phyloP scores from a whole-genome alignment of 371 early-diverging fungal species.

The Lichtheimia ornata region DNA sequence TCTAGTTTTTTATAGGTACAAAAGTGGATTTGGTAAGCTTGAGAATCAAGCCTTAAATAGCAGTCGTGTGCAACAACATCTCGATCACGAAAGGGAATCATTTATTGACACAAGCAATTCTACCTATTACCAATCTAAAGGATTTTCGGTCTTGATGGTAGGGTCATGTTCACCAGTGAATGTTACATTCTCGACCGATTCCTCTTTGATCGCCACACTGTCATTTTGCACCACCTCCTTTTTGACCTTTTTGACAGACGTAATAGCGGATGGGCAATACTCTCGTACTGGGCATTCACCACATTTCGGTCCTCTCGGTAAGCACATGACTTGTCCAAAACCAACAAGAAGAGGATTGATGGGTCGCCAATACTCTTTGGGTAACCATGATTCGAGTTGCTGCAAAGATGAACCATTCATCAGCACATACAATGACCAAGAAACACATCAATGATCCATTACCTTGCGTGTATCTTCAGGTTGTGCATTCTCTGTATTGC shows the following conservation, averaged over 20 bases:
- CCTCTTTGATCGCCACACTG: conserved; percentile 7
- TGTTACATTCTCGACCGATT: background rate
- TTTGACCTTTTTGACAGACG: conserved; percentile 16
- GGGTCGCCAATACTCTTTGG: conserved; percentile 83
- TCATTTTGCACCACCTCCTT: conserved; percentile 1
- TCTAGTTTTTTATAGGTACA: too few relatives aligned
- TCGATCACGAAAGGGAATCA: too few relatives aligned
- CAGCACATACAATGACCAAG: background rate
- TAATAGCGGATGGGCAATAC: conserved; percentile 65
- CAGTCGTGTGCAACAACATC: too few relatives aligned
- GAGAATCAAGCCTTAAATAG: too few relatives aligned
- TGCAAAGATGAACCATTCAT: conserved; percentile 16
- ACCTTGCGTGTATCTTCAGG: conserved; percentile 87
- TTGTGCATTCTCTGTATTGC: conserved; percentile 62
- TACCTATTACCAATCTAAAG: background rate
- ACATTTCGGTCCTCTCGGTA: conserved; percentile 82
- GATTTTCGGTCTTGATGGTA: background rate
- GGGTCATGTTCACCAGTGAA: background rate
- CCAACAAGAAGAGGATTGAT: conserved; percentile 96
- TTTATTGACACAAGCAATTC: too few relatives aligned
- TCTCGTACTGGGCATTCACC: conserved; percentile 78
- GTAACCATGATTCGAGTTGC: conserved; percentile 86
- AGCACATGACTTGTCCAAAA: conserved; percentile 92
- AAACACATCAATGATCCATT: conserved; percentile 5
- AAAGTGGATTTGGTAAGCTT: too few relatives aligned